Percentiles rank a stretch among this genome's conserved stretches.
These are phyloP conservation scores for Schizopora paradoxa DNA, from an alignment of 1,284 basidiomycete species.

Conservation along the genomic window DNA sequence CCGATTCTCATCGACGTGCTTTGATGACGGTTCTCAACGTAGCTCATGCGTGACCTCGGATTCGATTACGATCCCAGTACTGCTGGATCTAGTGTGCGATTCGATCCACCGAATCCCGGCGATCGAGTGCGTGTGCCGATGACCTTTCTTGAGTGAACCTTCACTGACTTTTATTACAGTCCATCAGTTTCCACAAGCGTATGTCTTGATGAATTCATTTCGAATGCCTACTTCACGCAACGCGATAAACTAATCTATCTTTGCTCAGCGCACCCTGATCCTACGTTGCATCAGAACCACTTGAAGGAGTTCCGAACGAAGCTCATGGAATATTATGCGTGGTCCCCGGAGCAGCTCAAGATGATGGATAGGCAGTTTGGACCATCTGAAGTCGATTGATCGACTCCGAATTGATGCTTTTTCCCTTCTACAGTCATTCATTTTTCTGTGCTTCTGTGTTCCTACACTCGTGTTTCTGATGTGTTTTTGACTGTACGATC, in stretches of 20 bases:
- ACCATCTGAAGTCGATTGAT: too few species aligned
- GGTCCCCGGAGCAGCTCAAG: conserved; percentile 57
- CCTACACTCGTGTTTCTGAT: too few species aligned
- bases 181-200: conserved; percentile 76
- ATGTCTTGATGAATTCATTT: conserved; percentile 27
- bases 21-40: conserved; percentile 3
- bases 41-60: conserved; percentile 76
- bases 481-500: too few species aligned
- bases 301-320: conserved; percentile 53
- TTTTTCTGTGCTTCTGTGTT: too few species aligned
- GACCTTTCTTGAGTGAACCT: not conserved
- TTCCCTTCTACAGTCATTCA: too few species aligned
- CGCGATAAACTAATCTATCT: conserved; percentile 10
- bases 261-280: conserved; percentile 61
- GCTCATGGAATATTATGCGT: conserved; percentile 60
- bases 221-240: not conserved
- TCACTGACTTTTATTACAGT: conserved; percentile 32
- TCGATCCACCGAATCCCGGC: conserved; percentile 59
- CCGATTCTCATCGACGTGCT: too few species aligned
- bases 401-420: too few species aligned
- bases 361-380: conserved; percentile 10
- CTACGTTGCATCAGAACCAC: conserved; percentile 48
- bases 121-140: conserved; percentile 42
- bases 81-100: conserved; percentile 76
- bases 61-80: conserved; percentile 67